phyloP scores from a whole-genome alignment of 148 eudicot species.

The Spergularia marina region DNA sequence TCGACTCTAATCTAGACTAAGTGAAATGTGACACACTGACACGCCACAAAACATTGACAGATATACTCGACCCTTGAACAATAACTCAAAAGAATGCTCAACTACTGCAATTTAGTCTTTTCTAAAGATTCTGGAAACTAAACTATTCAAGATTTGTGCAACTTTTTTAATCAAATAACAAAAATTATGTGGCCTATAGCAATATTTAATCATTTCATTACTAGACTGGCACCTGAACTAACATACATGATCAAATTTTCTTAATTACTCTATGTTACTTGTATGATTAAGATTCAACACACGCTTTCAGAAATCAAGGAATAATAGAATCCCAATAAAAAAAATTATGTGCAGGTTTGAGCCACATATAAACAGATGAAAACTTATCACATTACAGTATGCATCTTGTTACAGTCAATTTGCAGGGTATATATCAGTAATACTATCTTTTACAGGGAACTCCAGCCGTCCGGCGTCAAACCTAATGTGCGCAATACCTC shows the following conservation, averaged over 20 bases:
- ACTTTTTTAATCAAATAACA: slow-evolving; percentile 3
- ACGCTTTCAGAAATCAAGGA: slow-evolving; percentile 12
- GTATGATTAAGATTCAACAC: background rate
- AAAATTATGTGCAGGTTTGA: background rate
- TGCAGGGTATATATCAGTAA: too few species aligned
- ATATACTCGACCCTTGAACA: slow-evolving; percentile 1
- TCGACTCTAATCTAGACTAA: too few species aligned
- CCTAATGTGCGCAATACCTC: background rate
- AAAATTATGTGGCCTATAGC: slow-evolving; percentile 5
- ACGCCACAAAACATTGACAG: background rate
- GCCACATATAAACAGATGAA: too few species aligned
- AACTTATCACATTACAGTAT: too few species aligned
- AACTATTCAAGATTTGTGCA: slow-evolving; percentile 17
- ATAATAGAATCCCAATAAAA: background rate
- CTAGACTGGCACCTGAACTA: slow-evolving; percentile 2
- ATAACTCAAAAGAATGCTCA: slow-evolving; percentile 11
- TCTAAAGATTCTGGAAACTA: slow-evolving; percentile 19
- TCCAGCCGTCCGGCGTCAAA: too few species aligned
- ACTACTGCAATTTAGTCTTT: background rate
- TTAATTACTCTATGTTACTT: slow-evolving; percentile 10
- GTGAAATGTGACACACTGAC: too few species aligned
- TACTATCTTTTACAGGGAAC: too few species aligned
- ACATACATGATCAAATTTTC: slow-evolving; percentile 13
- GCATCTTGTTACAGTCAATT: too few species aligned
- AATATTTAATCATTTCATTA: background rate